Conservation (phyloP, 2,329 filamentous ascomycete species). For the Colletotrichum plurivorum region DNA sequence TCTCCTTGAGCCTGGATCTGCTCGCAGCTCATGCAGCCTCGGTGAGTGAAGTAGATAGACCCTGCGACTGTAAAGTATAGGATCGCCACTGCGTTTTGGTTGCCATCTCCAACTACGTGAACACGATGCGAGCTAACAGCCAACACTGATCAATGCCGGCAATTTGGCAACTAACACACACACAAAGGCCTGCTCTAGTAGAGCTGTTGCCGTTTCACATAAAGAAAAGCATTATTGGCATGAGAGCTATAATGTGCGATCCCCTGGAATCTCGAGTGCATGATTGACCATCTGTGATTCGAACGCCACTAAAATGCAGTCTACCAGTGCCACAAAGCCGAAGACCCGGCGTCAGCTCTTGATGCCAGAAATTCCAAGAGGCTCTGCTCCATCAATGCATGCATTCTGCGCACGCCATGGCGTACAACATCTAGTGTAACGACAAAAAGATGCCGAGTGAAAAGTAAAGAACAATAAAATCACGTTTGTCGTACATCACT, state of each 20-base stretch:
- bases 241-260: background rate
- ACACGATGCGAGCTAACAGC: no score
- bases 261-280: background rate
- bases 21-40: no score
- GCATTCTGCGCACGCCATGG: conserved; percentile 16
- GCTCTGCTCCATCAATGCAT: conserved; percentile 23
- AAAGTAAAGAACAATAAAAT: background rate
- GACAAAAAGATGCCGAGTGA: conserved; percentile 5
- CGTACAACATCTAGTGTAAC: conserved; percentile 25
- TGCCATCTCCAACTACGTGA: no score
- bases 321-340: conserved; percentile 9
- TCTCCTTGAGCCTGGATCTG: no score
- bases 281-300: conserved; percentile 3
- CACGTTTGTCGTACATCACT: conserved; percentile 30
- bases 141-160: no score
- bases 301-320: conserved; percentile 24
- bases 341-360: conserved; percentile 27
- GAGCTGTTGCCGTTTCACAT: background rate
- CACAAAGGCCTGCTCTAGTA: no score
- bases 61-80: no score
- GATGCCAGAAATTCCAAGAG: conserved; percentile 23
- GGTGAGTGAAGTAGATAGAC: no score
- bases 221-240: background rate
- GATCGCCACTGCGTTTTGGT: no score
- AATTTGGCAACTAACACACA: no score